Conservation (phyloP, 2,329 filamentous ascomycete genomes). For the Fusarium globosum region DNA sequence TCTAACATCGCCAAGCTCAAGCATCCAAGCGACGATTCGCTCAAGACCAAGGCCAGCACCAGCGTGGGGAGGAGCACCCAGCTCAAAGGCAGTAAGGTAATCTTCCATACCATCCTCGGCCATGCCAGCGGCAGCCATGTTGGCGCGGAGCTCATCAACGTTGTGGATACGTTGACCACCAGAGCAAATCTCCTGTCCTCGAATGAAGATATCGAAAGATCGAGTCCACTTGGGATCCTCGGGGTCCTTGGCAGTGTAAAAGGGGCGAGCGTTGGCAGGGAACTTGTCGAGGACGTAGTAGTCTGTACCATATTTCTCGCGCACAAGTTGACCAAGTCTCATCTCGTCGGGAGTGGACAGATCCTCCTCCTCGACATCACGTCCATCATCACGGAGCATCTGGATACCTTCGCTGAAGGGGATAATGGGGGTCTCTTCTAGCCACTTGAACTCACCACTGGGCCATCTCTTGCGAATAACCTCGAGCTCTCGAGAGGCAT, state of each 20-base stretch:
- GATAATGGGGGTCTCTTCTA: constrained; percentile 85
- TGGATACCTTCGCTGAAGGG: constrained; percentile 82
- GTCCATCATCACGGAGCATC: constrained; percentile 85
- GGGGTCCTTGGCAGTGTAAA: constrained; percentile 89
- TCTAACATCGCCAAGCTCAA: constrained; percentile 89
- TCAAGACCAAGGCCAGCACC: constrained; percentile 92
- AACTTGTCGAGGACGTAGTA: constrained; percentile 97
- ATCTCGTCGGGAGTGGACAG: constrained; percentile 88
- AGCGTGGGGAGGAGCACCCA: constrained; percentile 88
- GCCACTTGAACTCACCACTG: constrained; percentile 85
- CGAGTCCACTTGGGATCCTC: constrained; percentile 81
- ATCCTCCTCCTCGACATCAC: constrained; percentile 79
- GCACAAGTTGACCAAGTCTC: constrained; percentile 83
- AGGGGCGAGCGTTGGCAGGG: constrained; percentile 83
- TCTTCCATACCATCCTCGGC: constrained; percentile 87
- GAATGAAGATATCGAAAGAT: constrained; percentile 94
- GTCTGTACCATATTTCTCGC: constrained; percentile 87
- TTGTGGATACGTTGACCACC: constrained; percentile 95
- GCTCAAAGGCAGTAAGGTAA: constrained; percentile 88
- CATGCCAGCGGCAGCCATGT: constrained; percentile 81
- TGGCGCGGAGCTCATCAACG: constrained; percentile 76
- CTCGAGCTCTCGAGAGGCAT: constrained; percentile 74
- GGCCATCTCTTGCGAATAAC: constrained; percentile 86
- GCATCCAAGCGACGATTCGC: constrained; percentile 85
- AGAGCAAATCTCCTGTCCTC: constrained; percentile 91